These are phyloP conservation scores for Xylaria digitata DNA, from an alignment of 2,329 filamentous ascomycete genomes.

Conservation along the genomic window DNA sequence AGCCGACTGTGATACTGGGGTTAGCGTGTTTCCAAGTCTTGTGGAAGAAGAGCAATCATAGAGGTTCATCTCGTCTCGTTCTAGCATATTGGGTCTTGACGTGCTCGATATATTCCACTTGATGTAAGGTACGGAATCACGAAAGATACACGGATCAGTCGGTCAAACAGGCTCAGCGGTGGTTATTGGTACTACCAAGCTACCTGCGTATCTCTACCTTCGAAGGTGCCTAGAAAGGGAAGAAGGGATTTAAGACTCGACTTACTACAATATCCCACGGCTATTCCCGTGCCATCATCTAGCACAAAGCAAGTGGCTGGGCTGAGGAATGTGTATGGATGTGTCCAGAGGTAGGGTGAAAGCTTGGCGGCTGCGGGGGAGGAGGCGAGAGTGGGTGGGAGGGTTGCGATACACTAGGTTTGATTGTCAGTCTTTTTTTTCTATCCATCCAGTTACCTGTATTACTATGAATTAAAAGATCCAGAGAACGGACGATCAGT, in stretches of 20 bases:
- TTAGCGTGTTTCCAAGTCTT: neutral
- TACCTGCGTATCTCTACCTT: no score
- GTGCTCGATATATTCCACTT: neutral
- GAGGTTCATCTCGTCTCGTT: neutral
- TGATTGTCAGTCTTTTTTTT: slow-evolving; percentile 12
- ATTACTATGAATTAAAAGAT: neutral
- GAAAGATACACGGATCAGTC: neutral
- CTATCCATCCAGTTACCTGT: neutral
- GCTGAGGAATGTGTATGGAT: slow-evolving; percentile 61
- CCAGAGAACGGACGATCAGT: neutral
- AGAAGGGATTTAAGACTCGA: slow-evolving; percentile 19
- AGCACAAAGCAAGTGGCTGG: slow-evolving; percentile 60
- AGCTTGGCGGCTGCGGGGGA: slow-evolving; percentile 53
- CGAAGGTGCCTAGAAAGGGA: no score
- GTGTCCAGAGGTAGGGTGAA: slow-evolving; percentile 63
- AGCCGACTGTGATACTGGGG: slow-evolving; percentile 30
- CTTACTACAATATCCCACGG: slow-evolving; percentile 64
- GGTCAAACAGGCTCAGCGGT: no score
- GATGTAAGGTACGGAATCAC: neutral
- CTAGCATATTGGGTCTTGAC: neutral
- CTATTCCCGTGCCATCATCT: slow-evolving; percentile 58
- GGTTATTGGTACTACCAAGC: neutral
- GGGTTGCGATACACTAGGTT: slow-evolving; percentile 60
- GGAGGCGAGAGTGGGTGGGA: slow-evolving; percentile 56
- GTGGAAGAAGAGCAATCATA: no score